Evolutionary conservation across 169 alveolate species (phyloP).

Genomic region (Cryptosporidium sp.): DNA sequence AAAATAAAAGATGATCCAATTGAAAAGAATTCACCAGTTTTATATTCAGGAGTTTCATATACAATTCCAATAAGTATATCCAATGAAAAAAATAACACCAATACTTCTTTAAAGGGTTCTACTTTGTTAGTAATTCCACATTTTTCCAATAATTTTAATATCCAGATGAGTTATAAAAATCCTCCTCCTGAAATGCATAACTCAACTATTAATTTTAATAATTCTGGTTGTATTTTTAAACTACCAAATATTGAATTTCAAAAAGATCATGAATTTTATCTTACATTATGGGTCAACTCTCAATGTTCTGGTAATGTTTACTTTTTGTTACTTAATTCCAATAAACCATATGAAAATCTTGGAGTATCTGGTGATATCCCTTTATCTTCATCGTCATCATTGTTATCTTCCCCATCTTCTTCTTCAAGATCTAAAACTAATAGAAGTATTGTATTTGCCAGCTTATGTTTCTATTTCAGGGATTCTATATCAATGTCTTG

Average conservation of each 20-base stretch:
- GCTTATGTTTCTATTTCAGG: not conserved
- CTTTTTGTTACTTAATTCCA: slow-evolving; percentile 35
- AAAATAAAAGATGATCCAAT: too few relatives aligned
- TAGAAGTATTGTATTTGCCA: slow-evolving; percentile 51
- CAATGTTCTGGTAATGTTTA: slow-evolving; percentile 43
- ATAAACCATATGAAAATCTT: not conserved
- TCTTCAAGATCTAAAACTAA: not conserved
- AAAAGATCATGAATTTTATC: slow-evolving; percentile 1
- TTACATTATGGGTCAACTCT: slow-evolving; percentile 63
- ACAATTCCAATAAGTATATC: slow-evolving; percentile 22
- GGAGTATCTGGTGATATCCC: not conserved
- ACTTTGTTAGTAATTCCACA: slow-evolving; percentile 30
- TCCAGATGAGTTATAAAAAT: not conserved
- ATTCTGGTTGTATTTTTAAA: not conserved
- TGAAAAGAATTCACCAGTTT: not conserved
- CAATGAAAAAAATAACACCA: not conserved
- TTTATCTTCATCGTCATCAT: not conserved
- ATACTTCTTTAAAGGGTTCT: not conserved
- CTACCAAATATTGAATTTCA: not conserved
- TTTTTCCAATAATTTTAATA: not conserved
- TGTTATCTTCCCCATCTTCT: not conserved
- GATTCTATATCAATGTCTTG: slow-evolving; percentile 29
- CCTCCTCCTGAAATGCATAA: not conserved
- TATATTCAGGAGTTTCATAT: slow-evolving; percentile 43
- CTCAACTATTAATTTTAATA: not conserved